phyloP scores from a whole-genome alignment of 2,329 filamentous ascomycete genomes.

The Orbilia quercus region DNA sequence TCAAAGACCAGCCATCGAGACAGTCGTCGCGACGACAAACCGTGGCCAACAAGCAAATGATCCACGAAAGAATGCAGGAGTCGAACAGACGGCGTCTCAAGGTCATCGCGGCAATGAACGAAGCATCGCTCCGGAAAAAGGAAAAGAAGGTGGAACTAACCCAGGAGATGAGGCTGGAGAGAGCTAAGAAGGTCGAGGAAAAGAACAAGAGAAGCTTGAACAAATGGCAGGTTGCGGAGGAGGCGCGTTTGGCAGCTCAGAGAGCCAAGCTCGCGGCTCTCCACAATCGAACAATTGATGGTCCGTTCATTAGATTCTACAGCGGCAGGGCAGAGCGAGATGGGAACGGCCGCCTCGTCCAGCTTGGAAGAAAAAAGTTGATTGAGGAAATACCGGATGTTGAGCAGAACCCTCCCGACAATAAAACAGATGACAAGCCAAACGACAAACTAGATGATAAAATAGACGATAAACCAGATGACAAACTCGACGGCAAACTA shows the following conservation, averaged over 20 bases:
- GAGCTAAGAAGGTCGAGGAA: slow-evolving; percentile 84
- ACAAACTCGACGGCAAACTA: slow-evolving; percentile 30
- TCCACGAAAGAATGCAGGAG: slow-evolving; percentile 73
- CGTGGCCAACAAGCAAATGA: slow-evolving; percentile 59
- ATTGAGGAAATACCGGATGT: slow-evolving; percentile 56
- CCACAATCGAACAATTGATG: slow-evolving; percentile 85
- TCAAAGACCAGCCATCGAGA: slow-evolving; percentile 61
- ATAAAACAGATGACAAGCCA: neutral
- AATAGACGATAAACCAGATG: neutral
- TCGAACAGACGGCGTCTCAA: slow-evolving; percentile 65
- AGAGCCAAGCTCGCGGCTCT: slow-evolving; percentile 85
- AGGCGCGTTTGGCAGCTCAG: slow-evolving; percentile 84
- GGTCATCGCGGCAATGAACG: slow-evolving; percentile 69
- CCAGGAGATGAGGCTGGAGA: slow-evolving; percentile 83
- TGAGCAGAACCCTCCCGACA: slow-evolving; percentile 29
- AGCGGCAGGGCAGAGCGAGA: slow-evolving; percentile 85
- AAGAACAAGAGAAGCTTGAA: slow-evolving; percentile 90
- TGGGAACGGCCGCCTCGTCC: slow-evolving; percentile 75
- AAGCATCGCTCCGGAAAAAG: slow-evolving; percentile 72
- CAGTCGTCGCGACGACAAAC: slow-evolving; percentile 68
- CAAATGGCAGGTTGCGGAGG: slow-evolving; percentile 92
- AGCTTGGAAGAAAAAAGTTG: slow-evolving; percentile 70
- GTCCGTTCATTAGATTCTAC: slow-evolving; percentile 90
- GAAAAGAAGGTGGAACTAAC: slow-evolving; percentile 81
- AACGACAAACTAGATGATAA: slow-evolving; percentile 42